Percentiles rank a stretch among this genome's conserved stretches.
These are phyloP conservation scores for Kuraishia ogatae DNA, from an alignment of 805 yeast genomes.

Conservation along the genomic window DNA sequence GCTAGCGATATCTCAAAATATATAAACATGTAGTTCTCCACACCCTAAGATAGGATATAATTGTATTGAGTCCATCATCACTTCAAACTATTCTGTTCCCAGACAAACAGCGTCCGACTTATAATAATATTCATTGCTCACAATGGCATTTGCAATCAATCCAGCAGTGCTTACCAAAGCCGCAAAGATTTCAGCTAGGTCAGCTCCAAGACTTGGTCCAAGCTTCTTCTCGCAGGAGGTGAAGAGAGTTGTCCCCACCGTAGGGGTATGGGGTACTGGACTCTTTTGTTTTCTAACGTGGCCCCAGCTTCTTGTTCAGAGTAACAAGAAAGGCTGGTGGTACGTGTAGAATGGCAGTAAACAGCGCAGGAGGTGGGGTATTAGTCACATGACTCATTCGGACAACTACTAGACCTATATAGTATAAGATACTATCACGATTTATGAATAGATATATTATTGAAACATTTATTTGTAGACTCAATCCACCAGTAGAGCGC, in stretches of 20 bases:
- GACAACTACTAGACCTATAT: background rate
- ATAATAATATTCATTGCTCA: background rate
- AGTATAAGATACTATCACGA: background rate
- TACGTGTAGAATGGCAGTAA: conserved; percentile 9
- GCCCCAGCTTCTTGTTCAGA: conserved; percentile 15
- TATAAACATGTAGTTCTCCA: background rate
- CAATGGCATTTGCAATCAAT: background rate
- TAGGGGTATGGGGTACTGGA: conserved; percentile 19
- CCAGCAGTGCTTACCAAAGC: conserved; percentile 2
- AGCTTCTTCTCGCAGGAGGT: conserved; percentile 17
- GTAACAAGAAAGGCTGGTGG: conserved; percentile 19
- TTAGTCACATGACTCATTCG: no score
- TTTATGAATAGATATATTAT: background rate
- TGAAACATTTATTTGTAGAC: background rate
- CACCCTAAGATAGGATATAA: no score
- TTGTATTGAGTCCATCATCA: no score
- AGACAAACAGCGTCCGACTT: no score
- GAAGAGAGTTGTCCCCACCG: conserved; percentile 16
- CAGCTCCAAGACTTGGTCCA: conserved; percentile 22
- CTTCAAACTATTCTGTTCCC: no score
- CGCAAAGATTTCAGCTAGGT: conserved; percentile 9
- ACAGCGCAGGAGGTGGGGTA: no score
- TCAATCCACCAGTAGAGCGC: no score
- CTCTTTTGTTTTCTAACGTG: conserved; percentile 19
- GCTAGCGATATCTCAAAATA: background rate